These are phyloP conservation scores for Alternaria hordeiaustralica DNA, from an alignment of 2,329 filamentous ascomycete genomes.

Conservation along the genomic window DNA sequence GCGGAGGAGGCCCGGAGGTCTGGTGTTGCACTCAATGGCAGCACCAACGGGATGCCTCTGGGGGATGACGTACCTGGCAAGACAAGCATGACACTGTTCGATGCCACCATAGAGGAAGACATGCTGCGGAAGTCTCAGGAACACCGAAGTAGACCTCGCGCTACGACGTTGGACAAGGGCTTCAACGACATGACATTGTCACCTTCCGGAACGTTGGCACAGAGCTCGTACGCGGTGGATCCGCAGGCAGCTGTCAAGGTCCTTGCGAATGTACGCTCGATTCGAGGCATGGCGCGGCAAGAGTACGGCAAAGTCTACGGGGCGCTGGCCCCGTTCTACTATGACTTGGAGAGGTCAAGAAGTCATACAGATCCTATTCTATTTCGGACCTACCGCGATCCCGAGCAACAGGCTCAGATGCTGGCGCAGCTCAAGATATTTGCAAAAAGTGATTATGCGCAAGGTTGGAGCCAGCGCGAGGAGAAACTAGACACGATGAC, in stretches of 20 bases:
- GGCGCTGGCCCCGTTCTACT: conserved; percentile 87
- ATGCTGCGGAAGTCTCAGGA: conserved; percentile 55
- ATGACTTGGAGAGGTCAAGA: conserved; percentile 74
- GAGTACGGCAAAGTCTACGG: conserved; percentile 92
- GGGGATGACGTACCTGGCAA: conserved; percentile 41
- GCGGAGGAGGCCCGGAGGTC: conserved; percentile 50
- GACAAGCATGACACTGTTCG: conserved; percentile 71
- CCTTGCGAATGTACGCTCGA: conserved; percentile 74
- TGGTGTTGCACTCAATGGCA: conserved; percentile 42
- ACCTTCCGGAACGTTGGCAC: conserved; percentile 43
- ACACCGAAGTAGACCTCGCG: conserved; percentile 31
- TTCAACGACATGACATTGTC: conserved; percentile 77
- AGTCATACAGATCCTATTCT: conserved; percentile 81
- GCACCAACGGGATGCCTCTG: conserved; percentile 46
- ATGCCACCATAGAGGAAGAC: conserved; percentile 72
- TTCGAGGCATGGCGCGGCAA: conserved; percentile 82
- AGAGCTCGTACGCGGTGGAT: conserved; percentile 52
- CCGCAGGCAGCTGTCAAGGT: conserved; percentile 71
- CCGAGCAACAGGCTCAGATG: conserved; percentile 89
- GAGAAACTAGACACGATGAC: conserved; percentile 77
- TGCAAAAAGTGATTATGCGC: conserved; percentile 77
- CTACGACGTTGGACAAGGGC: conserved; percentile 64
- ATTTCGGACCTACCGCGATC: conserved; percentile 86
- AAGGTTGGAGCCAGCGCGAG: conserved; percentile 74
- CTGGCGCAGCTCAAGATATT: conserved; percentile 81